phyloP scores from a whole-genome alignment of 108 stramenopile species.

The Bacterosira constricta region DNA sequence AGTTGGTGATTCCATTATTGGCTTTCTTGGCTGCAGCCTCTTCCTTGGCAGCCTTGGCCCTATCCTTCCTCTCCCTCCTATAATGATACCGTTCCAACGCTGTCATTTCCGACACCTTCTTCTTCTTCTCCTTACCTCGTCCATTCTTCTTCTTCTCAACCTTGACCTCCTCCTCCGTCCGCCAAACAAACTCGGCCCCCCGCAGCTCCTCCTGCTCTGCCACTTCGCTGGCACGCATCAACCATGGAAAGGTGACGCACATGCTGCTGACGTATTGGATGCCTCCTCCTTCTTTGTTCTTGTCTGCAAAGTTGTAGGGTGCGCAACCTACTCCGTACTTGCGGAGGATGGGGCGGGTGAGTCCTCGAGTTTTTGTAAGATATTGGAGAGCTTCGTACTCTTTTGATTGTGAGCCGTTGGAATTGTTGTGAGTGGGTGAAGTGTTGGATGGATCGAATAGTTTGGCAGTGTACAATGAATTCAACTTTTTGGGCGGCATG shows the following conservation, averaged over 20 bases:
- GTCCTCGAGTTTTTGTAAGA: slow-evolving; percentile 64
- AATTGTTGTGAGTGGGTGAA: slow-evolving; percentile 1
- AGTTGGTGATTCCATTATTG: not conserved
- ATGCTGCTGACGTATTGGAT: slow-evolving; percentile 52
- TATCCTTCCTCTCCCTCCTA: slow-evolving; percentile 11
- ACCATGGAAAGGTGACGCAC: slow-evolving; percentile 95
- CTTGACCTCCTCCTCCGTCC: not conserved
- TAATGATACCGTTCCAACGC: slow-evolving; percentile 31
- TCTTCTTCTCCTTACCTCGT: not conserved
- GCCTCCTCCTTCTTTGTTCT: slow-evolving; percentile 23
- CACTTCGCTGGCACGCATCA: slow-evolving; percentile 72
- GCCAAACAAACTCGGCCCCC: slow-evolving; percentile 47
- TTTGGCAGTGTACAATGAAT: slow-evolving; percentile 51
- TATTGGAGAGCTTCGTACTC: slow-evolving; percentile 47
- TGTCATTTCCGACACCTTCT: slow-evolving; percentile 29
- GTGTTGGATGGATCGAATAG: slow-evolving; percentile 52
- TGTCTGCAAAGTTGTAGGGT: slow-evolving; percentile 66
- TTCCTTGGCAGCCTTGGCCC: not conserved
- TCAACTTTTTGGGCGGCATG: slow-evolving; percentile 62
- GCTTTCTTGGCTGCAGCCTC: not conserved
- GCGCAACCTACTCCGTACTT: slow-evolving; percentile 93
- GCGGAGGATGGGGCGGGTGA: slow-evolving; percentile 58
- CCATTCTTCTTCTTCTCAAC: not conserved
- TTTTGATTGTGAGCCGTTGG: not conserved
- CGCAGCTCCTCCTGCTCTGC: slow-evolving; percentile 57